A percentile compares a stretch with the other conserved stretches of the same genome.
Conservation (phyloP, 352 stramenopile species). For the Phytophthora europaea region DNA sequence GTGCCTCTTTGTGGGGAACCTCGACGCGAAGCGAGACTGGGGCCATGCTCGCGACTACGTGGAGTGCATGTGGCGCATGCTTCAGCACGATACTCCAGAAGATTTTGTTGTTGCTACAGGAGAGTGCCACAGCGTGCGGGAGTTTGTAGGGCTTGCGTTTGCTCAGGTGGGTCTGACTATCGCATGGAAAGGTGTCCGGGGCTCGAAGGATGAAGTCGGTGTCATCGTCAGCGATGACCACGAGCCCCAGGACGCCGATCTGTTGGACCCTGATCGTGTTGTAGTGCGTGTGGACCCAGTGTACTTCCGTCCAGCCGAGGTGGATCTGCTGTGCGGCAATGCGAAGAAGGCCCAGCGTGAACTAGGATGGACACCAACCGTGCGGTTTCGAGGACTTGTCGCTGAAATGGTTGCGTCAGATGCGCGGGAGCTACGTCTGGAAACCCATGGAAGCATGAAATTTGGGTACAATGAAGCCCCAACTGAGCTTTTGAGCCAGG, state of each 20-base stretch:
- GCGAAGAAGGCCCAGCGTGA: constrained; percentile 93
- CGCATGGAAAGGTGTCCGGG: constrained; percentile 92
- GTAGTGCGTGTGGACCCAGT: constrained; percentile 96
- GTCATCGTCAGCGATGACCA: constrained; percentile 75
- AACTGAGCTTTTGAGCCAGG: constrained; percentile 16
- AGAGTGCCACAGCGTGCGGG: constrained; percentile 98
- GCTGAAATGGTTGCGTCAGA: constrained; percentile 97
- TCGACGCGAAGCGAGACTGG: constrained; percentile 99
- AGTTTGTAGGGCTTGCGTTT: constrained; percentile 99
- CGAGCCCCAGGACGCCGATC: constrained; percentile 3
- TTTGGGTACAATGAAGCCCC: constrained; percentile 5
- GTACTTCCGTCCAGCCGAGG: constrained; percentile 99
- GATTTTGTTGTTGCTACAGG: constrained; percentile 94
- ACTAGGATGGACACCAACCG: constrained; percentile 94
- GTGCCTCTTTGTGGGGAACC: constrained; percentile 97
- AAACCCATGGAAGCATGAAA: constrained; percentile 20
- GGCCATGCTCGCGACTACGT: constrained; percentile 99
- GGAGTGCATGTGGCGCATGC: constrained; percentile 99
- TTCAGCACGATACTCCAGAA: constrained; percentile 86
- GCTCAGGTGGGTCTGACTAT: constrained; percentile 89
- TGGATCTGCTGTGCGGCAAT: constrained; percentile 97
- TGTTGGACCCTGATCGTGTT: constrained; percentile 81
- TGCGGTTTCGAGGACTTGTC: constrained; percentile 95
- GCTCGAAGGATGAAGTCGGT: constrained; percentile 94
- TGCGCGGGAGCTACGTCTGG: constrained; percentile 30